Evolutionary conservation across 75 land plant genomes (phyloP).

Genomic region (Picea sitchensis): DNA sequence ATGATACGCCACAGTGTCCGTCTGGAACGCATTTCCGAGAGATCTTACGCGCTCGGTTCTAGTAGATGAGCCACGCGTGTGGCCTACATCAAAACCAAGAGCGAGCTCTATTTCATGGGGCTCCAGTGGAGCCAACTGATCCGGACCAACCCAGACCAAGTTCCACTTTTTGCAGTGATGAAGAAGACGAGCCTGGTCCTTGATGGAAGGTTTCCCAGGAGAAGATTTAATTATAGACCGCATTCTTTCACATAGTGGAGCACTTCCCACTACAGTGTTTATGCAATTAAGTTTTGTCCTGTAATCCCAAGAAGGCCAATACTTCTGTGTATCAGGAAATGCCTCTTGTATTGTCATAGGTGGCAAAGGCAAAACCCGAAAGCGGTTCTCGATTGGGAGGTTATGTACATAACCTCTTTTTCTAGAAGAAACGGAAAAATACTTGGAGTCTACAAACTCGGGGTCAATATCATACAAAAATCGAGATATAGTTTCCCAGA

Average conservation of each 20-base stretch:
- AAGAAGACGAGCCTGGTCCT: constrained; percentile 40
- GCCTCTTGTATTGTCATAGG: constrained; percentile 50
- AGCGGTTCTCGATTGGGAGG: constrained; percentile 46
- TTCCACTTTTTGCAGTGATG: constrained; percentile 41
- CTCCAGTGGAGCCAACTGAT: constrained; percentile 32
- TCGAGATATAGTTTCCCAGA: constrained; percentile 34
- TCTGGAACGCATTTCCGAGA: constrained; percentile 54
- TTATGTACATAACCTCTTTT: constrained; percentile 63
- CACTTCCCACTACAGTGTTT: background rate
- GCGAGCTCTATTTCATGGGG: constrained; percentile 56
- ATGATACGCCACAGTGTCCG: constrained; percentile 35
- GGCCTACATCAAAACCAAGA: constrained; percentile 46
- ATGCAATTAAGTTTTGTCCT: constrained; percentile 29
- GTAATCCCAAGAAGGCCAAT: constrained; percentile 62
- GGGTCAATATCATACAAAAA: constrained; percentile 41
- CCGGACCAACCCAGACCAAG: constrained; percentile 52
- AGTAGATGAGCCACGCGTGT: constrained; percentile 32
- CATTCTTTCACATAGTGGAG: background rate
- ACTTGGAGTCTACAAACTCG: constrained; percentile 40
- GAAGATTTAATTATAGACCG: constrained; percentile 6
- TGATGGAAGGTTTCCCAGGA: constrained; percentile 27
- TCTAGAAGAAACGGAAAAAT: constrained; percentile 50
- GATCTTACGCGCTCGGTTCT: constrained; percentile 25
- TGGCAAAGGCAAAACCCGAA: constrained; percentile 25
- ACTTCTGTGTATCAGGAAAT: constrained; percentile 34